Base-by-base conservation (phyloP, 768 basidiomycete genomes). In the Amanita muscaria region DNA sequence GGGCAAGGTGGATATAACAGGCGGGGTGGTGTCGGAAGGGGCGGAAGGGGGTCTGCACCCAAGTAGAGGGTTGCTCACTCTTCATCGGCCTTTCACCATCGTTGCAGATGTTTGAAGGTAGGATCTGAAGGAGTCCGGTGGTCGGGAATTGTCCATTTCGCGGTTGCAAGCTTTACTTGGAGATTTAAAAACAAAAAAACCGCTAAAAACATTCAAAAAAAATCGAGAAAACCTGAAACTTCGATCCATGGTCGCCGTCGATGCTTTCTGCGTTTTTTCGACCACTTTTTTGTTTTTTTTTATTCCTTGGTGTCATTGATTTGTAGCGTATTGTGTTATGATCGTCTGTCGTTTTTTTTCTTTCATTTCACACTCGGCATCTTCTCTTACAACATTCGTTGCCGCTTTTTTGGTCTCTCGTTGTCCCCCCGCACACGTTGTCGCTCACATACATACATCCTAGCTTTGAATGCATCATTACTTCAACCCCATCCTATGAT, bases 1-100 rank as follows among this genome's bases (percentile, higher is more conserved):
- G 7, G 12, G 12, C 7, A 12, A 29, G 62, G 62, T 31, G 59
- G 64, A 22, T 56, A 57, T 22, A 31, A 31, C 46, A 41, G 40
- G 27, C 39, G 46, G 40, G 39, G 40, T 21, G 32, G 34, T 22
- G 32, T 32, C 11, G 27, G 30, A 23, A 33, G 38, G 32, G 31
- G 39, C 19, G 44, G 46, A 34, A 40, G 46, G n/a, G 38, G 40
- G 1, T 19, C 46, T 41, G 39, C 37, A 25, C 32, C 37, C 44
- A 38, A 39, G 22, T 46, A 46, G 24, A 39, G 37, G 38, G 29
- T 37, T 16, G 18, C 39, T 47, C 18, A 23, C 39, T 40, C 22
- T 27, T 23, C 18, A 15, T 29, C 10, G 25, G 16, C 29, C 25
- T 14, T 35, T 19, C 37, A 32, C 30, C 33, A 15, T 29, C 22